These are phyloP conservation scores for Amphibolis antarctica DNA, from an alignment of 106 monocot species.

Conservation along the genomic window DNA sequence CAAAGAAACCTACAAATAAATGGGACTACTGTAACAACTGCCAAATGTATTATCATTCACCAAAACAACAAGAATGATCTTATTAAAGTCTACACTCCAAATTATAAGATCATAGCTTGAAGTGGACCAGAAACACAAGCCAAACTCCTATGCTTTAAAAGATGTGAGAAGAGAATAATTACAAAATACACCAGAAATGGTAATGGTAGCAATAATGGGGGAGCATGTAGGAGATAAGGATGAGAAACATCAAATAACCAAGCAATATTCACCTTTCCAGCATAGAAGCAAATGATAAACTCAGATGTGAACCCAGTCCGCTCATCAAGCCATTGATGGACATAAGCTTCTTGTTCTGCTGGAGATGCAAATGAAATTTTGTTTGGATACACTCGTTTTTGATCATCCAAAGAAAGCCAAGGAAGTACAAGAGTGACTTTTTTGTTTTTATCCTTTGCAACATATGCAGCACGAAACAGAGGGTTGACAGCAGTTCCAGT, in stretches of 20 bases:
- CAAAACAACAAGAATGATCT: too few relatives aligned
- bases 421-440: slow-evolving; percentile 69
- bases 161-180: too few relatives aligned
- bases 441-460: slow-evolving; percentile 38
- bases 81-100: too few relatives aligned
- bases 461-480: slow-evolving; percentile 81
- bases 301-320: slow-evolving; percentile 33
- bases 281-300: slow-evolving; percentile 62
- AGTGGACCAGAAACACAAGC: too few relatives aligned
- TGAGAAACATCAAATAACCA: background rate
- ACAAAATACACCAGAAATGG: too few relatives aligned
- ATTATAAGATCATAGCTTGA: too few relatives aligned
- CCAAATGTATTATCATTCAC: too few relatives aligned
- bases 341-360: slow-evolving; percentile 52
- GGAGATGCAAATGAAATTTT: slow-evolving; percentile 53
- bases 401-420: slow-evolving; percentile 79
- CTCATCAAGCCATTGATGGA: slow-evolving; percentile 56
- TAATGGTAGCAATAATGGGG: background rate
- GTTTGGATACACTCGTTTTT: slow-evolving; percentile 69
- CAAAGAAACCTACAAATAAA: too few relatives aligned
- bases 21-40: too few relatives aligned
- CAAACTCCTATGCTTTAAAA: too few relatives aligned
- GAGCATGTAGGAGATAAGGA: background rate
- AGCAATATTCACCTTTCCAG: slow-evolving; percentile 50
- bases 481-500: slow-evolving; percentile 90